Base-by-base conservation (phyloP, 2,329 filamentous ascomycete genomes). In the Cercospora beticola region DNA sequence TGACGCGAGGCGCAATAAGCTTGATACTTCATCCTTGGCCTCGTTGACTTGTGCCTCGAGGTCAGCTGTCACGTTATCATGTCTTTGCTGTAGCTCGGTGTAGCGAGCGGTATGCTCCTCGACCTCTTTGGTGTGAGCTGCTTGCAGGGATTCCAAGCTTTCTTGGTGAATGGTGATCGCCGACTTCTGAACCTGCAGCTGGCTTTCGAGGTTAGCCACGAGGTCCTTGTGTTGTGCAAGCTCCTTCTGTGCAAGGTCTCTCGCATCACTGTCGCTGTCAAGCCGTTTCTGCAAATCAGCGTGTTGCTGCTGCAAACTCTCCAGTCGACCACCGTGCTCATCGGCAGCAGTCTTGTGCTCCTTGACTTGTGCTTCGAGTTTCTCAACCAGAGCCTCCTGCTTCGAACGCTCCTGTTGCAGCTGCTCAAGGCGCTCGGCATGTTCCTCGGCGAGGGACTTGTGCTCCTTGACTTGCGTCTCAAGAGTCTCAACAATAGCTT, bases 391-490 rank as follows among this genome's bases (percentile, higher is more conserved):
- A 43, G 86, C 83, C 68, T 88, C 83, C 26, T 83, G 82, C 71
- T 80, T 79, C 4, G 73, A 46, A 16, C 79, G 78, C 75, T 83
- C 82, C 64, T 80, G 75, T 54, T 82, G 79, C 7, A 83, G 73
- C 57, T 92, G 87, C 3, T 88, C 85, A 31, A 97, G 88, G 74
- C 89, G 92, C 52, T 86, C 78, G 14, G 88, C 84, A 74, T 94
- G 92, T 72, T 83, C 85, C 71, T 86, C 86, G 74, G 96, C 89
- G 40, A 91, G 87, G 4, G 86, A 82, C 81, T 92, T 94, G 81
- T 97, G 93, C 76, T 93, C 89, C 62, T 94, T 89, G 64, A 97
- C 90, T 77, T 97, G 90, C 68, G 82, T 85, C 71, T 91, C 90
- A 52, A 97, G 81, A 23, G 82, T 77, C 64, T 85, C 83, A 9